Conservation (phyloP, 2,329 filamentous ascomycete genomes). For the Fusarium scirpi region DNA sequence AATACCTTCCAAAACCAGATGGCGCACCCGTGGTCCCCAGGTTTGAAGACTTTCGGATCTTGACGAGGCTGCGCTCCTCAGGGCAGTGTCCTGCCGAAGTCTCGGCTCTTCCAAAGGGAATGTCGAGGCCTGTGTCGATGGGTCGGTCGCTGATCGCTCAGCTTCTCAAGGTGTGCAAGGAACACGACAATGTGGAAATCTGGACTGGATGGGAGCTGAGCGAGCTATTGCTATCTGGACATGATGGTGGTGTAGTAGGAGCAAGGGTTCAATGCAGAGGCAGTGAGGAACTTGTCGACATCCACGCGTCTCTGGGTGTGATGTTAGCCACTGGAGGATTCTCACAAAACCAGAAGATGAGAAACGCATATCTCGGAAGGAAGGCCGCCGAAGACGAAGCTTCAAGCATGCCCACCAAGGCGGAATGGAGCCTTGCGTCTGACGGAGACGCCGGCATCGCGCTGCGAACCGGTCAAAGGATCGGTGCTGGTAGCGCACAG, state of each 20-base stretch:
- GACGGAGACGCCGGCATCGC: neutral
- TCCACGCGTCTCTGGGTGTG: neutral
- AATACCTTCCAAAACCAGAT: too few relatives aligned
- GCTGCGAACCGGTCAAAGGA: neutral
- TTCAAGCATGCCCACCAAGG: neutral
- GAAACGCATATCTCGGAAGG: neutral
- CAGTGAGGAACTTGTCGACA: neutral
- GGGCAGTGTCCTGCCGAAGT: too few relatives aligned
- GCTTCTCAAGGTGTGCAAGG: slow-evolving; percentile 1
- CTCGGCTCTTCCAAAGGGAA: too few relatives aligned
- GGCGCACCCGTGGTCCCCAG: too few relatives aligned
- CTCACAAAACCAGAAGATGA: slow-evolving; percentile 2
- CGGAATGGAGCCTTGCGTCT: slow-evolving; percentile 1
- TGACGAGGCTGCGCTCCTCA: too few relatives aligned
- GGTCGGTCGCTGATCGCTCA: neutral
- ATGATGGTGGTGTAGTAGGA: neutral
- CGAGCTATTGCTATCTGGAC: neutral
- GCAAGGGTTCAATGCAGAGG: neutral
- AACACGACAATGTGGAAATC: neutral
- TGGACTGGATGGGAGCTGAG: neutral
- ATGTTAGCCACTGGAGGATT: neutral
- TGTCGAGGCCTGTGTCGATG: neutral
- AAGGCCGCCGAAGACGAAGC: neutral
- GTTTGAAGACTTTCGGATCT: too few relatives aligned
- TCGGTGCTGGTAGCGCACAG: neutral